These are phyloP conservation scores for Coemansia sp. DNA, from an alignment of 192 early-diverging fungal species.

Conservation along the genomic window DNA sequence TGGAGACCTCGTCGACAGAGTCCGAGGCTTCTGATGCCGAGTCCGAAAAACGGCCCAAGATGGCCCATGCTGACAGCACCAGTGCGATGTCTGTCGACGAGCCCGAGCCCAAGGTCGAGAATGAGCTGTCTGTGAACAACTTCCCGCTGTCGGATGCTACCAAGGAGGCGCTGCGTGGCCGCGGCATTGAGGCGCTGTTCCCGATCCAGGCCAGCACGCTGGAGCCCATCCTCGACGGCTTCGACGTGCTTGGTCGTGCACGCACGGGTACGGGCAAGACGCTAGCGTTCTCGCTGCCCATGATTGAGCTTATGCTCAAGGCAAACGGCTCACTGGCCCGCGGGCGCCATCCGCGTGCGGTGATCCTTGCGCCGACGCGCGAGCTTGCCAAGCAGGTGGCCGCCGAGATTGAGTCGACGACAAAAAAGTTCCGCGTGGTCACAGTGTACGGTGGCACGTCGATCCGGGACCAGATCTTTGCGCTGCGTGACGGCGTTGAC, in stretches of 20 bases:
- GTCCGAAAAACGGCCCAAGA: slow-evolving; percentile 49
- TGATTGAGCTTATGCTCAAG: slow-evolving; percentile 71
- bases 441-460: slow-evolving; percentile 90
- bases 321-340: slow-evolving; percentile 17
- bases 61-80: slow-evolving; percentile 40
- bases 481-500: slow-evolving; percentile 77
- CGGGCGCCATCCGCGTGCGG: slow-evolving; percentile 58
- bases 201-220: slow-evolving; percentile 94
- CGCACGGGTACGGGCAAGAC: slow-evolving; percentile 99
- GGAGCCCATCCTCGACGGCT: slow-evolving; percentile 59
- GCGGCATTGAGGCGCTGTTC: slow-evolving; percentile 82
- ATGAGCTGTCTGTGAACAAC: slow-evolving; percentile 58
- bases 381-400: slow-evolving; percentile 90
- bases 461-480: slow-evolving; percentile 81
- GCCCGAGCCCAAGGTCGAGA: slow-evolving; percentile 19
- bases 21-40: slow-evolving; percentile 35
- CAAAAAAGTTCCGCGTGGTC: slow-evolving; percentile 59
- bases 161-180: slow-evolving; percentile 61
- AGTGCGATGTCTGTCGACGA: slow-evolving; percentile 26
- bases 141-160: slow-evolving; percentile 69
- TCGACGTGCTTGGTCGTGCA: slow-evolving; percentile 90
- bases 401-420: slow-evolving; percentile 66
- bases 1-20: slow-evolving; percentile 31
- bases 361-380: slow-evolving; percentile 88
- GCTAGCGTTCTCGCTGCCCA: slow-evolving; percentile 89